phyloP scores from a whole-genome alignment of 495 filamentous ascomycete genomes.

The Letharia lupina region DNA sequence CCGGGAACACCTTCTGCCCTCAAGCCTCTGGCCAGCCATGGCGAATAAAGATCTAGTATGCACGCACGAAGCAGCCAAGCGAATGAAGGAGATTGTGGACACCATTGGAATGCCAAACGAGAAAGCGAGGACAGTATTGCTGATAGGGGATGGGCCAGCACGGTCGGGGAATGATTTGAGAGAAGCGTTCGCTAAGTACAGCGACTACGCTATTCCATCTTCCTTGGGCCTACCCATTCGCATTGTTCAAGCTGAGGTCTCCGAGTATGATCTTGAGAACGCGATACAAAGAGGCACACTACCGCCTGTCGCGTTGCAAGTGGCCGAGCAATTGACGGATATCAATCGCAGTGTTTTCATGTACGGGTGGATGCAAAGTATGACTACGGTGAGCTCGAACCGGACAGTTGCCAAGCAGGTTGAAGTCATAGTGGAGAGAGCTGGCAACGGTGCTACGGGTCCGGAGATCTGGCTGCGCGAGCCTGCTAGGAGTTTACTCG shows the following conservation, averaged over 20 bases:
- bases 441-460: constrained; percentile 41
- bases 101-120: constrained; percentile 59
- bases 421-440: constrained; percentile 42
- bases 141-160: constrained; percentile 40
- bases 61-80: constrained; percentile 51
- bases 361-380: constrained; percentile 52
- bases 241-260: constrained; percentile 31
- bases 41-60: constrained; percentile 46
- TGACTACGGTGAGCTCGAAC: constrained; percentile 61
- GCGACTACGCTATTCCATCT: constrained; percentile 43
- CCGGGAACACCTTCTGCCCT: constrained; percentile 49
- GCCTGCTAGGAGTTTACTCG: constrained; percentile 56
- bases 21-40: constrained; percentile 57
- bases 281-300: constrained; percentile 29
- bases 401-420: constrained; percentile 55
- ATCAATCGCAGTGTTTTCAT: constrained; percentile 63
- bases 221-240: constrained; percentile 45
- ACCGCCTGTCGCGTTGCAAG: constrained; percentile 33
- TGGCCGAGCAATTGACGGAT: constrained; percentile 42
- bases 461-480: constrained; percentile 55
- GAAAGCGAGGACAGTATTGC: constrained; percentile 44
- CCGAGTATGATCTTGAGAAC: constrained; percentile 29
- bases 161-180: constrained; percentile 26
- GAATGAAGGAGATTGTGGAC: constrained; percentile 60
- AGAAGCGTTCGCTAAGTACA: constrained; percentile 39